Base-by-base conservation (phyloP, 2,329 filamentous ascomycete species). In the Exophiala lecanii-corni region DNA sequence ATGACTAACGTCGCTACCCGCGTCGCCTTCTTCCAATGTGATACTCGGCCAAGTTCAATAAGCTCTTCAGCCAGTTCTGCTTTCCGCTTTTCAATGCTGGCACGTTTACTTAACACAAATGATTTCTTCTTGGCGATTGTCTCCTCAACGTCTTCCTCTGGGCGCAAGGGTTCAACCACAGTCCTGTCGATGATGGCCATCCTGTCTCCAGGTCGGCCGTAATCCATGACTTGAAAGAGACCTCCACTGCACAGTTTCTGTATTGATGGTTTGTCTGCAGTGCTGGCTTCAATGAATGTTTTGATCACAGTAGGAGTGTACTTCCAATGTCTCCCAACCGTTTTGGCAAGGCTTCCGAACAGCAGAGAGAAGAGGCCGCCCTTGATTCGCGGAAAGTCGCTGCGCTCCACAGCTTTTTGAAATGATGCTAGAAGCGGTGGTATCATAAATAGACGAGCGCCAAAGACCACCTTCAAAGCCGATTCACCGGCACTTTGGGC, bases 11-110 rank as follows among this genome's bases (percentile, higher is more conserved):
- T 85, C 7, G 86, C 86, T 43, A 89, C 94, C 19, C 91, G 78
- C 38, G 82, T 88, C 4, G 91, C 91, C 56, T 95, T 89, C 70
- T 95, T 97, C 92, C 92, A 98, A 60, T 98, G 94, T 1, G 89
- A 87, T 2, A 78, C 78, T 56, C 80, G 82, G 2, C 88, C 86
- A 47, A 84, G 70, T 46, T 84, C 78, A 3, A 89, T 84, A 21
- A 98, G 73, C 61, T 97, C 89, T 41, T 87, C 71, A 0, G 89
- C 86, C 18, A 98, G 69, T 3, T 79, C 76, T 0, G 81, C 73
- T 68, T 98, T 98, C 68, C 86, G 89, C 41, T 75, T 73, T 63
- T 98, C 92, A 3, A 97, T 89, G 47, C 78, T 77, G 39, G 72
- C 73, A 45, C 89, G 78, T 43, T 91, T 85, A 51, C 81, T 79